Evolutionary conservation across 2,329 filamentous ascomycete species (phyloP), one percentile per base, ranked within the genome.

Genomic region (Fusarium pseudograminearum): DNA sequence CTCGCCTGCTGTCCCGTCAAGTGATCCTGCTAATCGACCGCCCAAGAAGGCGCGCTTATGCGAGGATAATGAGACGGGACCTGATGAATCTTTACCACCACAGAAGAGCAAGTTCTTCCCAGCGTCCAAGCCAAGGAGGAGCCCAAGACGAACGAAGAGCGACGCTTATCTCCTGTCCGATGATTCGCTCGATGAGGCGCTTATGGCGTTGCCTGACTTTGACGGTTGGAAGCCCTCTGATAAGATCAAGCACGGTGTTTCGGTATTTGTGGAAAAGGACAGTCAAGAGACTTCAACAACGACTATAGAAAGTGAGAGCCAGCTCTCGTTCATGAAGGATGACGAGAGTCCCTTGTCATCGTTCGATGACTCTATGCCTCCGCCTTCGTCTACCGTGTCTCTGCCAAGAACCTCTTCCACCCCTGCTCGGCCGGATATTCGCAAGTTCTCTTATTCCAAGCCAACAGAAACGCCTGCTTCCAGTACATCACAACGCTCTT

Each of bases 21-120:
- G 69, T 20, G 77, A 80, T 28, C 40, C 69, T 57, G 46, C 62
- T n/a, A 71, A 48, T 36, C 70, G 86, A 51, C 87, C 87, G 24
- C 81, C 81, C 55, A 89, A 89, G 79, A 89, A 89, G 76, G 83
- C 83, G 41, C 84, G 86, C 38, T 76, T 89, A 9, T 88, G 85
- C 60, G 80, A 84, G 7, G 83, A 87, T 34, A 70, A 83, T 10
- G 84, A 87, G 42, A 69, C 70, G 9, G 78, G 74, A 14, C 61
- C 72, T 4, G 73, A 72, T n/a, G 76, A 77, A 24, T 76, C 76
- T 22, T 79, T 77, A 18, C 76, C 79, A 12, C 76, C 79, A 15
- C 76, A 84, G 71, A 84, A 77, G 54, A 89, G 87, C 80, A 88
- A 82, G 61, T 89, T 88, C 75, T 89, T 89, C 70, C 70, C 84